Base-by-base conservation (phyloP, 345 rosid species). In the Linum trigynum region DNA sequence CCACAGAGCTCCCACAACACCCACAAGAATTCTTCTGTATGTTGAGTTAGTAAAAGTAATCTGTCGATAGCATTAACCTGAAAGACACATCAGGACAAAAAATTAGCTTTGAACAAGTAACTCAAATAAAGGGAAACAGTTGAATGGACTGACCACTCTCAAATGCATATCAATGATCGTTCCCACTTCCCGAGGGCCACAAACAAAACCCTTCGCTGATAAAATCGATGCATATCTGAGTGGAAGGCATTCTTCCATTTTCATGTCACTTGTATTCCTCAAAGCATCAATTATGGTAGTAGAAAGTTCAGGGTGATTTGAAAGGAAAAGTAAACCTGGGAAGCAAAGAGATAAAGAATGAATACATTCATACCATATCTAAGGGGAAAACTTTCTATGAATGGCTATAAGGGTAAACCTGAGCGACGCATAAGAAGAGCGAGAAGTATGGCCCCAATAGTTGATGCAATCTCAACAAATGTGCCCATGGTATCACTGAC, bases 1-100 rank as follows among this genome's bases (percentile, higher is more conserved):
- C 87, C 97, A 76, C 96, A 92, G 41, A 94, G 83, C 80, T 94
- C 99, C 99, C 99, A 90, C 60, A 90, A 80, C 65, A 85, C 90
- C 97, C 97, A 88, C 59, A 94, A 74, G 81, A 94, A 90, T 69
- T 94, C 99, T 81, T 94, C 99, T 15, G 97, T 80, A 55, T 85
- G 96, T 45, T 86, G 89, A 65, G 84, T 74, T 40, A 89, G 81
- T 65, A 74, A 72, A 59, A 94, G 87, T 81, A 94, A 85, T 57
- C 91, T 83, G 80, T 94, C 95, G 60, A 88, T 74, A 37, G 95
- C 97, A 67, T 81, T 85, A 66, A 90, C 94, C 99, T 94, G 78
- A 68, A 23, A 23, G 63, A 37, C 32, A 23, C 10, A 3, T 41
- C n/a, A 32, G 50, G 56, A 36, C 40, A 62, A 42, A 15, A 38